Percentiles rank a stretch among this genome's conserved stretches.
phyloP scores from a whole-genome alignment of 345 rosid genomes.

The Populus deltoides region DNA sequence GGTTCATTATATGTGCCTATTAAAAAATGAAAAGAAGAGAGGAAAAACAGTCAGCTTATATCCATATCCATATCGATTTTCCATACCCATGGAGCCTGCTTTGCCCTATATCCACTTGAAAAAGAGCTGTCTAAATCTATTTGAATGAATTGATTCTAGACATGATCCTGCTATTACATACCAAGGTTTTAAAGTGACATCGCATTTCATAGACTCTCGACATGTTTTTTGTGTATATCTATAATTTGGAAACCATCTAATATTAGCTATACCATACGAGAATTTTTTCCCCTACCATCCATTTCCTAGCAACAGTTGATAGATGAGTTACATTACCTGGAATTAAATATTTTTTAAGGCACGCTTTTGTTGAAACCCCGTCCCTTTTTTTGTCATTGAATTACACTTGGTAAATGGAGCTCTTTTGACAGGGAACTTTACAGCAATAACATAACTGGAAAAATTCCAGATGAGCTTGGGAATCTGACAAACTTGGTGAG shows the following conservation, averaged over 20 bases:
- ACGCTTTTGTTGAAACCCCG: neutral
- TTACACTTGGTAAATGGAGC: constrained; percentile 11
- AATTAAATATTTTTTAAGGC: neutral
- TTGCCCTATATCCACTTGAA: neutral
- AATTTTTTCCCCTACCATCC: neutral
- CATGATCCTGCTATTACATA: neutral
- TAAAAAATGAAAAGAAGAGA: neutral
- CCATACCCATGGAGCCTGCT: neutral
- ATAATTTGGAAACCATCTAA: neutral
- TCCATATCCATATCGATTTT: neutral
- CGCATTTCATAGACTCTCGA: neutral
- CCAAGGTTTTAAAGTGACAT: neutral
- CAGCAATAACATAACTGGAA: constrained; percentile 65
- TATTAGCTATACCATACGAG: neutral
- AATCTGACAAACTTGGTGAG: constrained; percentile 77
- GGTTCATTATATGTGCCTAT: neutral
- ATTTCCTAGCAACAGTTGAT: neutral
- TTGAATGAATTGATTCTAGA: neutral
- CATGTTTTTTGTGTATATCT: neutral
- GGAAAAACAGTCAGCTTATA: neutral
- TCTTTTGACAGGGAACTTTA: constrained; percentile 71
- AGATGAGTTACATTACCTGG: neutral
- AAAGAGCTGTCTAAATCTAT: neutral
- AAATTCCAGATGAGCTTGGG: constrained; percentile 76
- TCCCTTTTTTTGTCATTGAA: neutral